Evolutionary conservation across 768 basidiomycete species (phyloP).

Genomic region (Coprinellus micaceus): DNA sequence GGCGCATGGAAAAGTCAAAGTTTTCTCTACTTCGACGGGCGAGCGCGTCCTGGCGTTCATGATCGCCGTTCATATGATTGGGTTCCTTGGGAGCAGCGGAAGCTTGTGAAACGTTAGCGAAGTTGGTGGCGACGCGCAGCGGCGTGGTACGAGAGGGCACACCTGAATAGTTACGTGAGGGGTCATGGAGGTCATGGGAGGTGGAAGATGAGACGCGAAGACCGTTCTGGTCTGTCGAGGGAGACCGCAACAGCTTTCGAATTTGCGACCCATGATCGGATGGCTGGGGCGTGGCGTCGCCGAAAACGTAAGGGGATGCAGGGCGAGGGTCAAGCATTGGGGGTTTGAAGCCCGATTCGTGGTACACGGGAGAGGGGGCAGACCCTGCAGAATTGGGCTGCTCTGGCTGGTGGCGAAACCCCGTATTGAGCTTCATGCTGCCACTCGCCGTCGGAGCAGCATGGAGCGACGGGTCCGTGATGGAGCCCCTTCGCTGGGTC

Average conservation of each 20-base stretch:
- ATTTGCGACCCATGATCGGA: constrained; percentile 42
- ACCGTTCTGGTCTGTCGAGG: constrained; percentile 43
- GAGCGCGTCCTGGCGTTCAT: constrained; percentile 29
- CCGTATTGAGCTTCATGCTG: constrained; percentile 20
- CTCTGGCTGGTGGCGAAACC: constrained; percentile 10
- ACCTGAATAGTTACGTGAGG: constrained; percentile 28
- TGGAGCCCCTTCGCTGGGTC: constrained; percentile 79
- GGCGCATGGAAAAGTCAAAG: constrained; percentile 67
- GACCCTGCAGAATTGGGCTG: constrained; percentile 20
- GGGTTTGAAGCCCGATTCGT: constrained; percentile 28
- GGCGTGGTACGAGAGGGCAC: constrained; percentile 2
- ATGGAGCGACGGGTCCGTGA: constrained; percentile 79
- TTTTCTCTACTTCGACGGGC: constrained; percentile 36
- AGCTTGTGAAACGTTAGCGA: constrained; percentile 15
- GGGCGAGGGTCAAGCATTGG: constrained; percentile 49
- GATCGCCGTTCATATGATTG: constrained; percentile 39
- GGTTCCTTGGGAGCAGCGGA: constrained; percentile 28
- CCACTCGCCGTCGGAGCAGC: constrained; percentile 37
- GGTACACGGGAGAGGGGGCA: constrained; percentile 23
- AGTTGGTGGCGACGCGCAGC: not conserved
- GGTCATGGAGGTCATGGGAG: constrained; percentile 27
- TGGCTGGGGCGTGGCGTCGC: constrained; percentile 50
- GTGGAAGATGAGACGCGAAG: constrained; percentile 23
- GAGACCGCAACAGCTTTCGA: constrained; percentile 58
- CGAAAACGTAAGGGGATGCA: constrained; percentile 66